Evolutionary conservation across 805 yeast genomes (phyloP).

Genomic region (Ogataea neopini): DNA sequence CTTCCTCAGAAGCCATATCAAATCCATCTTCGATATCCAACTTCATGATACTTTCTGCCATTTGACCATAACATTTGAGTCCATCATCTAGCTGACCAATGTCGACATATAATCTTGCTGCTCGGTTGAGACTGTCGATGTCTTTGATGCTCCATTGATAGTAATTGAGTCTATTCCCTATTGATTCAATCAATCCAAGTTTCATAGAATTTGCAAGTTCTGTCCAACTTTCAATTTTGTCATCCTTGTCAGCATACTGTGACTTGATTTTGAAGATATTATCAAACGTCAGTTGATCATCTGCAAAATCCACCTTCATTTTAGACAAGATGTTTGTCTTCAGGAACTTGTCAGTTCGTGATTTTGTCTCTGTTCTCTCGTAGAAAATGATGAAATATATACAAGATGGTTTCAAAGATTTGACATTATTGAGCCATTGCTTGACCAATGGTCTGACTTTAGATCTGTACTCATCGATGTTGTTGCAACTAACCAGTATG

Average conservation of each 20-base stretch:
- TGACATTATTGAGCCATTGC: constrained; percentile 67
- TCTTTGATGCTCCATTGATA: constrained; percentile 33
- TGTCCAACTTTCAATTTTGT: constrained; percentile 53
- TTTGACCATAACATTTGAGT: constrained; percentile 47
- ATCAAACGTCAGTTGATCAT: constrained; percentile 30
- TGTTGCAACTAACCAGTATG: constrained; percentile 66
- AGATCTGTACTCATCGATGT: constrained; percentile 71
- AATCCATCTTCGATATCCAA: constrained; percentile 22
- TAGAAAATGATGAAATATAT: constrained; percentile 53
- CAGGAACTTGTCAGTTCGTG: constrained; percentile 30
- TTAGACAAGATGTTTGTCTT: constrained; percentile 34
- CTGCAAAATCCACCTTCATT: constrained; percentile 33
- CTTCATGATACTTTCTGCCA: constrained; percentile 34
- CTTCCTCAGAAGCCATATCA: constrained; percentile 6
- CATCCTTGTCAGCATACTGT: constrained; percentile 35
- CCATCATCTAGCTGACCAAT: constrained; percentile 65
- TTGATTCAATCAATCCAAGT: constrained; percentile 51
- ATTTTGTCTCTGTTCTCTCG: constrained; percentile 30
- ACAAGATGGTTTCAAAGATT: constrained; percentile 54
- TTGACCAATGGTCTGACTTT: constrained; percentile 79
- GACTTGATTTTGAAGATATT: constrained; percentile 44
- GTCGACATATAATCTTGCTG: constrained; percentile 42
- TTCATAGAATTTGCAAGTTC: constrained; percentile 47
- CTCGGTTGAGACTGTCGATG: constrained; percentile 26
- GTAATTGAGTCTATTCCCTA: constrained; percentile 46